Evolutionary conservation across 179 eudicot species (phyloP), one percentile per base, ranked within the genome.

Genomic region (Vitellaria paradoxa): DNA sequence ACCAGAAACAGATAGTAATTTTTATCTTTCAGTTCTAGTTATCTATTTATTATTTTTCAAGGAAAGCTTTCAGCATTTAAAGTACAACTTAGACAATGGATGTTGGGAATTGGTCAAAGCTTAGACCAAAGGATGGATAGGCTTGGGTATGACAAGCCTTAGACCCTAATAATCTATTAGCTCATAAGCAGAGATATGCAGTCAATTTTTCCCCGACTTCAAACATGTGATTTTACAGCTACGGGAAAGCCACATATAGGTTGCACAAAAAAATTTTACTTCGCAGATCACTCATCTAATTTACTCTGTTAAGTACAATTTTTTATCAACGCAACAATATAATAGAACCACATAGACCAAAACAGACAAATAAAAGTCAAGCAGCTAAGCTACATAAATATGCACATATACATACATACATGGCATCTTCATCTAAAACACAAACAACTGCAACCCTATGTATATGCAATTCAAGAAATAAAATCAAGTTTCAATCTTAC

Each of bases 401-500:
- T 62, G 4, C 21, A 5, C 21, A 5, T 21, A 13, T 62, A 26
- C 3, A 50, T 67, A 30, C 37, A 30, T 24, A 30, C 15, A 62
- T 18, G 23, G 63, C 21, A 59, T 20, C 40, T 6, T 62, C 37
- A 62, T 21, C 66, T 59, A 62, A 0, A 62, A 21, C 66, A 23
- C 11, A 62, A 62, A 24, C 63, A 23, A 4, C 40, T 37, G 10
- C 23, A 5, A 62, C 18, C 21, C 9, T 11, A 37, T 18, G 5
- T 7, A 21, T 62, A 62, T 62, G 40, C 3, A 11, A 59, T 59
- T 62, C 37, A 9, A 71, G 17, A n/a, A 70, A n/a, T 23, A 9
- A 71, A 59, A 9, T 4, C 11, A 30, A 26, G 3, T 77, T 68
- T 61, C 49, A 73, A 50, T 71, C 98, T 92, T 83, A 94, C 98